Base-by-base conservation (phyloP, 78 protist species). In the Polysphondylium violaceum region DNA sequence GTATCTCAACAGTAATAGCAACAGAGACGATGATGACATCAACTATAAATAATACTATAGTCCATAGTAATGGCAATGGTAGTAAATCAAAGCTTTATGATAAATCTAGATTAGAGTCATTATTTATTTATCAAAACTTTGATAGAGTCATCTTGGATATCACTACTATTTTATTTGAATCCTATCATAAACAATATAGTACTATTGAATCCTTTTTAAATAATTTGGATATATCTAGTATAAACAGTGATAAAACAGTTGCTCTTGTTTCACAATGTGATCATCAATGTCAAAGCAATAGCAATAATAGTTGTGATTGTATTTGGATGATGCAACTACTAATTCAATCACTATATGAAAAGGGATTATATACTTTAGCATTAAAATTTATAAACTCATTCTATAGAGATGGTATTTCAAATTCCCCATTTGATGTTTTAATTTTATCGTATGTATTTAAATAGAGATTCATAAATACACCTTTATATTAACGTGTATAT, bases 241-340 rank as follows among this genome's bases (percentile, higher is more conserved):
- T 17, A 5, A 21, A 79, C 41, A 12, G 74, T 36, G 5, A 56
- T n/a, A 33, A 47, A 40, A 38, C 14, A 16, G 23, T 67, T n/a
- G 51, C 33, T n/a, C 6, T 41, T 31, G 33, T 69, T 43, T 69
- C 59, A 69, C 23, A 43, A 29, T 69, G 58, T 64, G 31, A 81
- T 23, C 77, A 71, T 50, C 6, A 41, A 43, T 81, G 77, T 55
- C 23, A 65, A 8, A 38, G 23, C 43, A 31, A 29, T 38, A 36
- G 6, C 17, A 11, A 11, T 23, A 29, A 51, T 16, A n/a, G 23
- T 1, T 86, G 85, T 51, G 59, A 63, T 51, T 86, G 87, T 38
- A 51, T 33, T 53, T 86, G 87, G 93, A 60, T 64, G 19, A 60
- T 86, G 38, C 74, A 86, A 23, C n/a, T 86, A 40, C 47, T 86